Evolutionary conservation across 306 rosid genomes (phyloP).

Genomic region (Acacia crassicarpa): DNA sequence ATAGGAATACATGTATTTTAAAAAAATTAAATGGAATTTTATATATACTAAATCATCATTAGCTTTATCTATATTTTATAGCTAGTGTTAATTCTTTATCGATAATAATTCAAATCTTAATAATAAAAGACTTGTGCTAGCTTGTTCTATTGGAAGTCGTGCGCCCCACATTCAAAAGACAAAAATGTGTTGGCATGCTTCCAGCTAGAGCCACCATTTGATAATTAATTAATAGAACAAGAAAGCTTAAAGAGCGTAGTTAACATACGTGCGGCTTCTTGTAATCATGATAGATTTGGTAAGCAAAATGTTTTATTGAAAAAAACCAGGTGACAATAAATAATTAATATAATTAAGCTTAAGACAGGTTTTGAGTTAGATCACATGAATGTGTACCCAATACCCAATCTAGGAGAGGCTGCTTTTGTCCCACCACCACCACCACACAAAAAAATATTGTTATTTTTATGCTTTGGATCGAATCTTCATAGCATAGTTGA

Average conservation of each 20-base stretch:
- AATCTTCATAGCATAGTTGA: conserved; percentile 7
- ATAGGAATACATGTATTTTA: not conserved
- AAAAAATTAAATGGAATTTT: not conserved
- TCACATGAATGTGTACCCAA: not conserved
- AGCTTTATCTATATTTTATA: not conserved
- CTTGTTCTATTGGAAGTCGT: not conserved
- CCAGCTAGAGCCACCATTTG: not conserved
- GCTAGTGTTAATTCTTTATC: not conserved
- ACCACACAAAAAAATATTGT: not conserved
- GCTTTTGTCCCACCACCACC: not conserved
- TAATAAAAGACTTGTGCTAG: not conserved
- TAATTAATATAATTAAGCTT: not conserved
- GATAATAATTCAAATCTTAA: not conserved
- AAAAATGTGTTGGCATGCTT: not conserved
- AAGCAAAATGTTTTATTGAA: not conserved
- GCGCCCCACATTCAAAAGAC: not conserved
- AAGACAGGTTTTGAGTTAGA: not conserved
- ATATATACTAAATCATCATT: not conserved
- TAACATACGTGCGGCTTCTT: not conserved
- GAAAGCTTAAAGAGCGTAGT: not conserved
- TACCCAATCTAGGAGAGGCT: not conserved
- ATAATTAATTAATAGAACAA: not conserved
- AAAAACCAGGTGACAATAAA: not conserved
- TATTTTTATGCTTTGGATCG: conserved; percentile 12
- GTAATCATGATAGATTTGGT: not conserved